These are phyloP conservation scores for Citrus australasica DNA, from an alignment of 345 rosid genomes.

Conservation along the genomic window DNA sequence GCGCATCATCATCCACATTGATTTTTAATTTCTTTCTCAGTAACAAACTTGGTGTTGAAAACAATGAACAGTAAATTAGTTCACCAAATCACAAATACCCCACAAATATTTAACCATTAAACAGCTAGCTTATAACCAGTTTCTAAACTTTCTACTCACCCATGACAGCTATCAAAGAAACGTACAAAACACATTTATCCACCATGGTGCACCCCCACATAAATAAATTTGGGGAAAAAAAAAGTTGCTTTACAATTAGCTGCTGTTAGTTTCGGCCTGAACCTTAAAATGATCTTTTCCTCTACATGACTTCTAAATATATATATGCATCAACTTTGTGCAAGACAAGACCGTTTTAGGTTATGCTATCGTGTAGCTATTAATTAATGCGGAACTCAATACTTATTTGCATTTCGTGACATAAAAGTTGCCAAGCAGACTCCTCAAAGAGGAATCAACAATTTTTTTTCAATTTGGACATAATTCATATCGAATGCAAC, in stretches of 20 bases:
- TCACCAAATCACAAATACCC: neutral
- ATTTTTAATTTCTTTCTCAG: neutral
- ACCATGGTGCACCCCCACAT: neutral
- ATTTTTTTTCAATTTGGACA: neutral
- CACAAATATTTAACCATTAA: too few relatives aligned
- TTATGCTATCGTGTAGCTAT: neutral
- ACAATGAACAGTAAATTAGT: neutral
- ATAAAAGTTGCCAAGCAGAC: neutral
- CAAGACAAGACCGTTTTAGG: neutral
- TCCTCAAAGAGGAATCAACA: neutral
- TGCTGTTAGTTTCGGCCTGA: neutral
- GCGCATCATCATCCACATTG: neutral
- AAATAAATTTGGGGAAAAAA: too few relatives aligned
- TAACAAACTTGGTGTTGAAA: neutral
- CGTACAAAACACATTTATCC: too few relatives aligned
- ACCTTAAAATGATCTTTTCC: neutral
- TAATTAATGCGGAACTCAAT: neutral
- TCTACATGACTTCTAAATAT: neutral
- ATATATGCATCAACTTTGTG: neutral
- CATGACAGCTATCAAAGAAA: too few relatives aligned
- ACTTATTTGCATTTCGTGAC: neutral
- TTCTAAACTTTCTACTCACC: too few relatives aligned
- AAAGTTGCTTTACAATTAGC: too few relatives aligned
- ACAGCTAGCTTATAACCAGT: too few relatives aligned
- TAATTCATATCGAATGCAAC: neutral